Evolutionary conservation across 2,329 filamentous ascomycete genomes (phyloP).

Genomic region (Ophiocordyceps sinensis): DNA sequence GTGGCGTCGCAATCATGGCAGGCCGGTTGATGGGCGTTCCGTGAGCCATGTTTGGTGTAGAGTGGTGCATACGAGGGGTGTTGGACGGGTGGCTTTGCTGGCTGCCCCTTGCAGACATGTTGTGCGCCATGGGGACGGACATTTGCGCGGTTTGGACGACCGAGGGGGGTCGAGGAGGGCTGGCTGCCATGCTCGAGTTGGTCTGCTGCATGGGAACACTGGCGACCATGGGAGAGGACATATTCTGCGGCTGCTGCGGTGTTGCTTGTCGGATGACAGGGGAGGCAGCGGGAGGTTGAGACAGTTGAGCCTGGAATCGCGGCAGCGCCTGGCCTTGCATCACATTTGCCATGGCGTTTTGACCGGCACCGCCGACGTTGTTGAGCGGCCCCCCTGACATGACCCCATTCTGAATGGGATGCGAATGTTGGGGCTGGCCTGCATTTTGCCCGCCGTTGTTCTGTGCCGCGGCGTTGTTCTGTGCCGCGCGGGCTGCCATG

Average conservation of each 20-base stretch:
- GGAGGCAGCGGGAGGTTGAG: conserved; percentile 52
- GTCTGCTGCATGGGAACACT: conserved; percentile 50
- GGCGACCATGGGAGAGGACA: conserved; percentile 51
- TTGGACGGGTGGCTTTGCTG: conserved; percentile 51
- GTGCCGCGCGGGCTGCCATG: conserved; percentile 12
- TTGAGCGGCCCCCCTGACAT: conserved; percentile 24
- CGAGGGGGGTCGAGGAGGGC: conserved; percentile 51
- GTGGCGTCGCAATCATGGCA: conserved; percentile 40
- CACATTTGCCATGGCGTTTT: conserved; percentile 22
- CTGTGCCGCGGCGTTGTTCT: conserved; percentile 1
- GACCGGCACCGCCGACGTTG: conserved; percentile 14
- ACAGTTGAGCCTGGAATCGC: conserved; percentile 39
- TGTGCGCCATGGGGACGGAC: conserved; percentile 44
- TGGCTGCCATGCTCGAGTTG: conserved; percentile 53
- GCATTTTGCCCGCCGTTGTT: conserved; percentile 10
- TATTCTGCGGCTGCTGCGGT: conserved; percentile 38
- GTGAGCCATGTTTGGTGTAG: conserved; percentile 46
- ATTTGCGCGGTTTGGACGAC: conserved; percentile 46
- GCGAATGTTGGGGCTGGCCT: conserved; percentile 17
- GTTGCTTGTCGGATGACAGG: conserved; percentile 50
- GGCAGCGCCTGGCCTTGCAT: conserved; percentile 26
- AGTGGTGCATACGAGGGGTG: conserved; percentile 47
- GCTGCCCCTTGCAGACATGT: conserved; percentile 49
- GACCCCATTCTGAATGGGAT: conserved; percentile 22
- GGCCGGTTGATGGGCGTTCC: conserved; percentile 42